These are phyloP conservation scores for Simmondsia chinensis DNA, from an alignment of 148 eudicot genomes.

Conservation along the genomic window DNA sequence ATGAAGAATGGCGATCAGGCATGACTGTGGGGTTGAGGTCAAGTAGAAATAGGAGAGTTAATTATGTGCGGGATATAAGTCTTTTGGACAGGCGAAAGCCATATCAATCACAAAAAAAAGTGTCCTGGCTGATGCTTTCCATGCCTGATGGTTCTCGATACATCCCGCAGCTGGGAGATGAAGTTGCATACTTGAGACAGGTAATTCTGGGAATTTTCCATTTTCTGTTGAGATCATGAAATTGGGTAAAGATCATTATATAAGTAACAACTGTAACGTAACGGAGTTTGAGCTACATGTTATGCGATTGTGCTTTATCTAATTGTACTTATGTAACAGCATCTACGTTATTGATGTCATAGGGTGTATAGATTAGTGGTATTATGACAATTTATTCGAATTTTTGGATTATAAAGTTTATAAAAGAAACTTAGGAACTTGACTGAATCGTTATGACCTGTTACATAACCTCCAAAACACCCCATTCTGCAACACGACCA, in stretches of 20 bases:
- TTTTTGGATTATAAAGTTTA: too few species aligned
- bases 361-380: too few species aligned
- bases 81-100: slow-evolving; percentile 46
- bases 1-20: slow-evolving; percentile 47
- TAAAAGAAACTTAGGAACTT: too few species aligned
- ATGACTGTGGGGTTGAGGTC: slow-evolving; percentile 63
- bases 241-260: not conserved
- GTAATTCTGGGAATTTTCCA: slow-evolving; percentile 19
- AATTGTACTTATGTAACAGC: too few species aligned
- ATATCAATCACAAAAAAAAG: slow-evolving; percentile 42
- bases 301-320: too few species aligned
- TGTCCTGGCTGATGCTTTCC: slow-evolving; percentile 86
- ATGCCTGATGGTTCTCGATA: slow-evolving; percentile 69
- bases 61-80: slow-evolving; percentile 42
- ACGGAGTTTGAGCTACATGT: too few species aligned
- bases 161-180: slow-evolving; percentile 87
- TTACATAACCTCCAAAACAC: too few species aligned
- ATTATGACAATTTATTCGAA: too few species aligned
- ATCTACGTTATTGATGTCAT: too few species aligned
- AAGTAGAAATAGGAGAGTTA: slow-evolving; percentile 61
- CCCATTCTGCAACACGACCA: too few species aligned
- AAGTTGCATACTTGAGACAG: slow-evolving; percentile 91
- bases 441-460: too few species aligned
- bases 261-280: too few species aligned
- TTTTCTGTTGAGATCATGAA: not conserved